Base-by-base conservation (phyloP, 169 alveolate species). In the Theileria orientalis region DNA sequence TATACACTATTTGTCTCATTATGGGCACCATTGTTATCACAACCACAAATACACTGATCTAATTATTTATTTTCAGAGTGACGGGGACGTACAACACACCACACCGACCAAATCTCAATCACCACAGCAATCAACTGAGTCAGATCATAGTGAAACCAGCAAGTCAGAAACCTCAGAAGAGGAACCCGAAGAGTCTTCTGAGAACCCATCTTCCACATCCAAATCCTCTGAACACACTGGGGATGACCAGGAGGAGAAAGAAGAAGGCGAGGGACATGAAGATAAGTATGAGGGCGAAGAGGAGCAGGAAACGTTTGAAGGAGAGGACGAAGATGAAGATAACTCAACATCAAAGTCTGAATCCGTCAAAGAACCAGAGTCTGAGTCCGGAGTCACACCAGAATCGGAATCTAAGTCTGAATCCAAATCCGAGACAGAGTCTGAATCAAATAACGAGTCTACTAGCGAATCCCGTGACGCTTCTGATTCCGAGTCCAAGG, bases 51-150 rank as follows among this genome's bases (percentile, higher is more conserved):
- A 5, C 25, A 49, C 1, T 21, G 3, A 13, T 49, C 25, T 49
- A 9, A 49, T 9, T 13, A 2, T 5, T 49, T 49, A n/a, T n/a
- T 56, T 56, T 13, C 37, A 56, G 66, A 29, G 37, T 30, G 46
- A 56, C 19, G 66, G 66, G 16, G 66, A 56, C 14, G 66, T 56
- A 3, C 66, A 56, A 56, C 27, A 56, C n/a, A n/a, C 66, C 7
- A 30, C 66, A 29, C 37, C 66, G 6, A 37, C n/a, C n/a, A n/a
- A n/a, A n/a, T n/a, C n/a, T n/a, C n/a, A n/a, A n/a, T n/a, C n/a
- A n/a, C n/a, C n/a, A n/a, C n/a, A n/a, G n/a, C n/a, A 56, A 29
- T 14, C 66, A 29, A 30, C 41, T 25, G 21, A 27, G 32, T 3
- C 44, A 27, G 14, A 33, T 56, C 14, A 33, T 8, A 7, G 37